Percentiles rank a stretch among this genome's conserved stretches.
Evolutionary conservation across 305 asterid genomes (phyloP).

Genomic region (Euphrasia arctica): DNA sequence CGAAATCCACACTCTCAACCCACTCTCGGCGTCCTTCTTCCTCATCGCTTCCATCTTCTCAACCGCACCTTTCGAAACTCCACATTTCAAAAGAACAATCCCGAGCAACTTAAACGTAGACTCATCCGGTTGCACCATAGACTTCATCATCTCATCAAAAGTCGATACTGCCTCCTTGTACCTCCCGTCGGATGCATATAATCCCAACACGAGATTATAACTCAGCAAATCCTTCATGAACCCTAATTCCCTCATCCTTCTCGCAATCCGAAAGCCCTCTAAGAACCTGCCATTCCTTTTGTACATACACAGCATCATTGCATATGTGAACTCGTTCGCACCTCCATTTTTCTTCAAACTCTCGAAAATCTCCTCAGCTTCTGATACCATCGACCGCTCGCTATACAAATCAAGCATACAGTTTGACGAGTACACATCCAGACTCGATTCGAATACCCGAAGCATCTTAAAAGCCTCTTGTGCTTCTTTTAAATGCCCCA

Average conservation of each 20-base stretch:
- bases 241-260: slow-evolving; percentile 69
- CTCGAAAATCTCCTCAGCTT: slow-evolving; percentile 72
- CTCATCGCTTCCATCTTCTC: slow-evolving; percentile 50
- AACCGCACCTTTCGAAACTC: slow-evolving; percentile 63
- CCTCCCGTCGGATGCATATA: slow-evolving; percentile 81
- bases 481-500: slow-evolving; percentile 81
- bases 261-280: slow-evolving; percentile 65
- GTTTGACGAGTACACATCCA: slow-evolving; percentile 74
- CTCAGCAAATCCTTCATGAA: slow-evolving; percentile 78
- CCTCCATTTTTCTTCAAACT: slow-evolving; percentile 45
- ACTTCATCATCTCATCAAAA: slow-evolving; percentile 63
- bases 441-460: slow-evolving; percentile 41
- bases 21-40: slow-evolving; percentile 45
- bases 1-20: slow-evolving; percentile 58
- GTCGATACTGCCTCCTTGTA: slow-evolving; percentile 71
- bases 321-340: slow-evolving; percentile 87
- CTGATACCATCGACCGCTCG: slow-evolving; percentile 69
- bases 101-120: slow-evolving; percentile 73
- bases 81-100: slow-evolving; percentile 67
- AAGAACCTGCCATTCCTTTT: slow-evolving; percentile 66
- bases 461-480: slow-evolving; percentile 51
- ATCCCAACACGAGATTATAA: slow-evolving; percentile 71
- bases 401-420: slow-evolving; percentile 93
- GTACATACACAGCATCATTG: slow-evolving; percentile 97
- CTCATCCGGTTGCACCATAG: slow-evolving; percentile 64